These are phyloP conservation scores for Trichophaea hybrida DNA, from an alignment of 2,329 filamentous ascomycete genomes.

Conservation along the genomic window DNA sequence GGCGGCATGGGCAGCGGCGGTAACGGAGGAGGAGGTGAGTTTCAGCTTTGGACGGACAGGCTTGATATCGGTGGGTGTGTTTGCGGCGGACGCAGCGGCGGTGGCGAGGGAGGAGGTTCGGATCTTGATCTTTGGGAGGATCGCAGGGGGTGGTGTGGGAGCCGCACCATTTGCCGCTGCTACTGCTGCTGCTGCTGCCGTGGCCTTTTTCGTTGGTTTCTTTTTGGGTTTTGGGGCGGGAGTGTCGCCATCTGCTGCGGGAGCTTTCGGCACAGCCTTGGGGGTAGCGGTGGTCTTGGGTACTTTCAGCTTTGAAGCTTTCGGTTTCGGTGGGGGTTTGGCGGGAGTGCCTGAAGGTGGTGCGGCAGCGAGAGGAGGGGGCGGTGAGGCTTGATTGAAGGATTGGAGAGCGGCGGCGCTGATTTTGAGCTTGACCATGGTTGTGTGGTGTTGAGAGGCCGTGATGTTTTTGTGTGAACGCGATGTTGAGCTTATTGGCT, in stretches of 20 bases:
- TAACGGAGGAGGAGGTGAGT: constrained; percentile 33
- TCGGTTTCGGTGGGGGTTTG: constrained; percentile 24
- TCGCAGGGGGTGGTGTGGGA: not conserved
- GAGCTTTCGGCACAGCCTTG: constrained; percentile 9
- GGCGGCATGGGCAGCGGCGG: constrained; percentile 9
- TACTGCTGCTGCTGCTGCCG: constrained; percentile 43
- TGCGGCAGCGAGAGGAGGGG: constrained; percentile 31
- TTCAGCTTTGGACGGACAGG: constrained; percentile 36
- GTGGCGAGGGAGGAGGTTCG: constrained; percentile 41
- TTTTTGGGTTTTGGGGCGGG: constrained; percentile 32
- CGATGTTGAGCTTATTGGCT: constrained; percentile 3
- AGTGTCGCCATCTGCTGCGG: not conserved
- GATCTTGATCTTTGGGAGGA: constrained; percentile 32
- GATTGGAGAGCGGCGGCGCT: constrained; percentile 29
- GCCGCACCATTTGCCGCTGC: not conserved
- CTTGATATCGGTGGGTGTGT: constrained; percentile 27
- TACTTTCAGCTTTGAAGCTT: constrained; percentile 25
- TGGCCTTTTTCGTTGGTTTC: constrained; percentile 43
- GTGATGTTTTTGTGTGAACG: not conserved
- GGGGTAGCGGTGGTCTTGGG: constrained; percentile 17
- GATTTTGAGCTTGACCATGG: constrained; percentile 35
- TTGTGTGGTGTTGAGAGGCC: constrained; percentile 11
- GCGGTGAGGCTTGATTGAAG: constrained; percentile 6
- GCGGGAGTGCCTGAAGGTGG: constrained; percentile 27
- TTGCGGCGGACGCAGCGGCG: constrained; percentile 37